Evolutionary conservation across 371 early-diverging fungal genomes (phyloP).

Genomic region (Choanephora cucurbitarum): DNA sequence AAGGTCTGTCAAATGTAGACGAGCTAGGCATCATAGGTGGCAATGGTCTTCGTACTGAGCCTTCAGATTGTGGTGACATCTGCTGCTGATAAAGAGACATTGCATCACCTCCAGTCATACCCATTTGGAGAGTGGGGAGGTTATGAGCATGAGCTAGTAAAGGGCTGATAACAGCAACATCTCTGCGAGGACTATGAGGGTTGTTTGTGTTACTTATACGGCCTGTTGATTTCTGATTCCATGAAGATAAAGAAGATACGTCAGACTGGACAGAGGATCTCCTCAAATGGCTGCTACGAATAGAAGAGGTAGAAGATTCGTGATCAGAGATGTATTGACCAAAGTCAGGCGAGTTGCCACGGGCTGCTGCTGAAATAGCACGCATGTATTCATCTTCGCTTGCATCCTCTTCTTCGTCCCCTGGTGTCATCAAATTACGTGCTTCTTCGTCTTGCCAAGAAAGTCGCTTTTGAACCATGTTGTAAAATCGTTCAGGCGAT

Average conservation of each 20-base stretch:
- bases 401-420: not conserved
- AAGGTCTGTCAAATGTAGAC: constrained; percentile 31
- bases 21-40: constrained; percentile 23
- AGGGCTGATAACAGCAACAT: constrained; percentile 7
- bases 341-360: constrained; percentile 29
- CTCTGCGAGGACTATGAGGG: not conserved
- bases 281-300: constrained; percentile 44
- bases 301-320: constrained; percentile 47
- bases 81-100: constrained; percentile 2
- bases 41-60: constrained; percentile 12
- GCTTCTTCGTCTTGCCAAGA: constrained; percentile 34
- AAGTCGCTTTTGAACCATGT: constrained; percentile 48
- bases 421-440: not conserved
- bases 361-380: not conserved
- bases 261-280: constrained; percentile 48
- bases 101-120: not conserved
- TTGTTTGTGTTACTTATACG: constrained; percentile 2
- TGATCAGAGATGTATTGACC: constrained; percentile 39
- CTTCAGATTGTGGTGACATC: constrained; percentile 5
- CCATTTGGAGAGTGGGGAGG: not conserved
- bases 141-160: constrained; percentile 9
- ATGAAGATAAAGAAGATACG: constrained; percentile 26
- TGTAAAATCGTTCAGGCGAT: constrained; percentile 50
- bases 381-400: constrained; percentile 16
- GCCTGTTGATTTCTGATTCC: constrained; percentile 14